Percentiles rank a stretch among this genome's conserved stretches.
phyloP scores from a whole-genome alignment of 805 yeast species.

The Phaffomyces opuntiae region DNA sequence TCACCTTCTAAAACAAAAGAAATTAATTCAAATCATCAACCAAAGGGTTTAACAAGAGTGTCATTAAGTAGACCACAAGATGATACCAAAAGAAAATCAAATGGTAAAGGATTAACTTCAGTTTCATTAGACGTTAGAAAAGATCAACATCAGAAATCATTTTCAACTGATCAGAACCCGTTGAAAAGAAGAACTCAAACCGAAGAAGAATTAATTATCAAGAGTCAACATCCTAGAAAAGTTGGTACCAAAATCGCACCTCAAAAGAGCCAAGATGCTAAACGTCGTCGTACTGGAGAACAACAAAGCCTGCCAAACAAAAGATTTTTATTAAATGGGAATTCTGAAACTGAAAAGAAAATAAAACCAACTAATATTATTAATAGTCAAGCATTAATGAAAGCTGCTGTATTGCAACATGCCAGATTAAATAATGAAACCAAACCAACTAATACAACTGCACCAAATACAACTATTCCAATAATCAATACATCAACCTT shows the following conservation, averaged over 20 bases:
- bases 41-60: slow-evolving; percentile 17
- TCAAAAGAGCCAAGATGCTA: slow-evolving; percentile 18
- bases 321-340: slow-evolving; percentile 17
- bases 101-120: slow-evolving; percentile 15
- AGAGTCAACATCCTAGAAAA: slow-evolving; percentile 17
- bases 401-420: slow-evolving; percentile 27
- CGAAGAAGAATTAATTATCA: slow-evolving; percentile 12
- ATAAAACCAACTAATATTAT: slow-evolving; percentile 7
- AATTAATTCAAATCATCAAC: slow-evolving; percentile 1
- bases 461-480: background rate
- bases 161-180: slow-evolving; percentile 9
- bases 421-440: slow-evolving; percentile 21
- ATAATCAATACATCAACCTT: background rate
- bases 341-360: slow-evolving; percentile 1
- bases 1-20: slow-evolving; percentile 7
- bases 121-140: slow-evolving; percentile 13
- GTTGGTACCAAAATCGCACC: slow-evolving; percentile 20
- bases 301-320: slow-evolving; percentile 15
- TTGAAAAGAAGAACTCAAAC: slow-evolving; percentile 14
- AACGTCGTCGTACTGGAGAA: slow-evolving; percentile 23
- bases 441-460: slow-evolving; percentile 11
- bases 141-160: slow-evolving; percentile 14
- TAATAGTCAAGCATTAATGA: slow-evolving; percentile 24
- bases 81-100: slow-evolving; percentile 12
- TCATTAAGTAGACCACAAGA: slow-evolving; percentile 18